Conservation (phyloP, 805 yeast species). For the Torulaspora delbrueckii region DNA sequence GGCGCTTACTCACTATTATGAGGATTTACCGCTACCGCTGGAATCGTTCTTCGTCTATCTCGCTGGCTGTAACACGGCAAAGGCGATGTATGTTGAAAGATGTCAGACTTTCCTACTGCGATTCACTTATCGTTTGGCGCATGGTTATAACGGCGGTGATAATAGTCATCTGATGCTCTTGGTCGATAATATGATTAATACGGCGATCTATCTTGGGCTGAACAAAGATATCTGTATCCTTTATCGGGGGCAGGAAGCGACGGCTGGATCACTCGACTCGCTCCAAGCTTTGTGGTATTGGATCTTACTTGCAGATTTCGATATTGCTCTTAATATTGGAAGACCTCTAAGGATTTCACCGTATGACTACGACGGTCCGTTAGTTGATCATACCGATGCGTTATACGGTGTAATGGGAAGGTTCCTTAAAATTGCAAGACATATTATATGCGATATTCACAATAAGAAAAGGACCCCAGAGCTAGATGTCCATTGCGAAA, state of each 20-base stretch:
- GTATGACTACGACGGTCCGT: conserved; percentile 5
- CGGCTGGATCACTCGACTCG: conserved; percentile 20
- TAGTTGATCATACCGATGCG: conserved; percentile 1
- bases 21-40: conserved; percentile 20
- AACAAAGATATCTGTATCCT: conserved; percentile 19
- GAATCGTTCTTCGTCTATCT: conserved; percentile 20
- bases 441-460: conserved; percentile 15
- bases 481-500: conserved; percentile 5
- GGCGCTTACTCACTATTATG: conserved; percentile 16
- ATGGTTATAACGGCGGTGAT: conserved; percentile 25
- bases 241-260: conserved; percentile 15
- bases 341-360: conserved; percentile 16
- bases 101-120: conserved; percentile 27
- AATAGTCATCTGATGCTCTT: conserved; percentile 21
- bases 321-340: conserved; percentile 26
- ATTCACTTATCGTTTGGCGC: conserved; percentile 7
- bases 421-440: conserved; percentile 17
- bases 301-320: conserved; percentile 27
- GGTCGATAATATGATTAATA: conserved; percentile 14
- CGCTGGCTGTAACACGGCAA: conserved; percentile 28
- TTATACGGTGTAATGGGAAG: conserved; percentile 16
- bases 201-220: conserved; percentile 25
- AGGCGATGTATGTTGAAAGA: conserved; percentile 28
- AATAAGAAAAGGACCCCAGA: conserved; percentile 14
- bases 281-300: conserved; percentile 30